A percentile compares a stretch with the other conserved stretches of the same genome.
phyloP scores from a whole-genome alignment of 2,329 filamentous ascomycete genomes.

The Orbilia javanica region DNA sequence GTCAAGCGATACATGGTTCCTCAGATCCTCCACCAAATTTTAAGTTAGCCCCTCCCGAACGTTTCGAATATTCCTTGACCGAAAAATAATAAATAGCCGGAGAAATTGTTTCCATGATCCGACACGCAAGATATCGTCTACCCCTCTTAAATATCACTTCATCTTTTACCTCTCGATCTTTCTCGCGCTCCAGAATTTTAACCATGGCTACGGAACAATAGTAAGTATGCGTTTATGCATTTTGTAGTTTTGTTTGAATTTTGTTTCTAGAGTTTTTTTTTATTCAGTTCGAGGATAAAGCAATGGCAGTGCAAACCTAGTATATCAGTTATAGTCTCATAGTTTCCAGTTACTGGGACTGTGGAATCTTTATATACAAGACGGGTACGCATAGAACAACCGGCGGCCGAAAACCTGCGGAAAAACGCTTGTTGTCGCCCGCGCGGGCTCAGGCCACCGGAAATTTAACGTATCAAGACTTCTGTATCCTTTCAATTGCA shows the following conservation, averaged over 20 bases:
- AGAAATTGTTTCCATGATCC: conserved; percentile 26
- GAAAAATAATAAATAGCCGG: conserved; percentile 14
- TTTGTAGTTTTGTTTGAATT: neutral
- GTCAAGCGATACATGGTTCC: no score
- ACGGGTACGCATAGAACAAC: no score
- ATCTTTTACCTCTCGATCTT: conserved; percentile 14
- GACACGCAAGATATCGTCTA: neutral
- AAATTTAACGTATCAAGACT: no score
- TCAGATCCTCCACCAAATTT: conserved; percentile 34
- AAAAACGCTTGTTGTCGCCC: no score
- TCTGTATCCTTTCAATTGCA: no score
- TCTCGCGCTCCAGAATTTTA: conserved; percentile 29
- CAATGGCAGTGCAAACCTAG: no score
- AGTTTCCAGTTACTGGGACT: no score
- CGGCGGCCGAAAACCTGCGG: no score
- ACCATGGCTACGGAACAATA: conserved; percentile 57
- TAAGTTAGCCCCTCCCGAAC: neutral
- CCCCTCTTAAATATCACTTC: neutral
- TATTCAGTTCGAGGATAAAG: neutral
- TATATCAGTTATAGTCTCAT: no score
- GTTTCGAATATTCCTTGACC: neutral
- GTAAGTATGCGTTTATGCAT: conserved; percentile 18
- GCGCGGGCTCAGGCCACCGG: no score
- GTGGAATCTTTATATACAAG: no score
- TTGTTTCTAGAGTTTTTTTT: neutral